Conservation (phyloP, 805 yeast genomes). For the Wickerhamomyces hampshirensis region DNA sequence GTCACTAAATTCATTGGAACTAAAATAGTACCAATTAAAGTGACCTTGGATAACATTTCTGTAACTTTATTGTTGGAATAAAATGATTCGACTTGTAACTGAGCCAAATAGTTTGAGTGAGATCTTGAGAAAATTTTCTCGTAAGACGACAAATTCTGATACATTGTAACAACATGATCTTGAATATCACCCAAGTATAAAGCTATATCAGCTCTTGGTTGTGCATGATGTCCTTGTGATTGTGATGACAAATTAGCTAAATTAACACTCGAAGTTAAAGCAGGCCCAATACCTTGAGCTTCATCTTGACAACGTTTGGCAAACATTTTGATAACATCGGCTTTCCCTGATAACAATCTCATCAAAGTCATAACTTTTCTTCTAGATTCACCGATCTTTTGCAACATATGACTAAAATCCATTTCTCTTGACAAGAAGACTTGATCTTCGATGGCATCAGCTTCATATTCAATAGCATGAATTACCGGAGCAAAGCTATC, state of each 20-base stretch:
- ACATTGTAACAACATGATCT: conserved; percentile 96
- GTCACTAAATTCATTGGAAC: conserved; percentile 89
- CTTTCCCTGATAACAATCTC: conserved; percentile 87
- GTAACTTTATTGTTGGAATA: conserved; percentile 82
- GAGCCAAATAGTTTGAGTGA: conserved; percentile 90
- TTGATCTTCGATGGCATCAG: conserved; percentile 73
- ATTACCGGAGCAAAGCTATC: conserved; percentile 83
- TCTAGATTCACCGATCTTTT: conserved; percentile 83
- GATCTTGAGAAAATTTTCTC: conserved; percentile 92
- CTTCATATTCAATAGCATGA: conserved; percentile 72
- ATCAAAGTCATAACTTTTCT: conserved; percentile 88
- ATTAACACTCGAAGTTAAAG: conserved; percentile 34
- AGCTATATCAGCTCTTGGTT: conserved; percentile 89
- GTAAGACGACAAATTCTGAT: conserved; percentile 80
- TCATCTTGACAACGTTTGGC: conserved; percentile 90
- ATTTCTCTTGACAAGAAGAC: conserved; percentile 75
- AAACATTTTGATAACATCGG: conserved; percentile 94
- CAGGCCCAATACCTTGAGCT: conserved; percentile 37
- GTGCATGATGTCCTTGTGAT: conserved; percentile 28
- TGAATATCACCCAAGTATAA: conserved; percentile 92
- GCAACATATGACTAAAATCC: conserved; percentile 73
- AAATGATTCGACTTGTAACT: conserved; percentile 88
- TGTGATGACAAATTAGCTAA: conserved; percentile 30
- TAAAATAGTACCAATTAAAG: conserved; percentile 82
- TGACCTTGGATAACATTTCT: conserved; percentile 82